These are phyloP conservation scores for Meredithiella fracta DNA, from an alignment of 2,329 filamentous ascomycete species.

Conservation along the genomic window DNA sequence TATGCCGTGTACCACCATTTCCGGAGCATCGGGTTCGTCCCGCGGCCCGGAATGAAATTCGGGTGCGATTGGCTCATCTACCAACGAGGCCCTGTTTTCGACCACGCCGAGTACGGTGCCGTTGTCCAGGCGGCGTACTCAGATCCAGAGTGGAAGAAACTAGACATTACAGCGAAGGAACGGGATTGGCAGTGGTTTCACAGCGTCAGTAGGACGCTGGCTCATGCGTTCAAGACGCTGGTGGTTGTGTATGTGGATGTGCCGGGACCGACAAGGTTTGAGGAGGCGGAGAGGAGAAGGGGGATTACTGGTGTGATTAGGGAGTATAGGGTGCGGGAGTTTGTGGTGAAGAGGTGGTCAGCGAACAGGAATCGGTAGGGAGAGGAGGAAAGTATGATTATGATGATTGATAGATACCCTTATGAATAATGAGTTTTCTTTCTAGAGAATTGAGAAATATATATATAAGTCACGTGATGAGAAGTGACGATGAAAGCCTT, in stretches of 20 bases:
- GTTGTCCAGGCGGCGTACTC: conserved; percentile 71
- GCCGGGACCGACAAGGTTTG: conserved; percentile 44
- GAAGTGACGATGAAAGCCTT: too few species aligned
- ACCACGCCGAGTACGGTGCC: conserved; percentile 85
- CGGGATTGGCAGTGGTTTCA: conserved; percentile 71
- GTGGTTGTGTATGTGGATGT: conserved; percentile 85
- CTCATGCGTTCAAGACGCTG: conserved; percentile 77
- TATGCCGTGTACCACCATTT: conserved; percentile 95
- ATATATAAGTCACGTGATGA: background rate
- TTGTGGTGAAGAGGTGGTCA: conserved; percentile 69
- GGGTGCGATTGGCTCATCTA: conserved; percentile 92
- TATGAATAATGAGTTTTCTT: background rate
- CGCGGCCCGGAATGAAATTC: conserved; percentile 85
- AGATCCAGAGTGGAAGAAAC: conserved; percentile 51
- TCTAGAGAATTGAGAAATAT: background rate
- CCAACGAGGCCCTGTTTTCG: conserved; percentile 79
- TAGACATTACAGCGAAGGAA: conserved; percentile 32
- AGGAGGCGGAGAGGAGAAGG: conserved; percentile 26
- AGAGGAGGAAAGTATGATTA: background rate
- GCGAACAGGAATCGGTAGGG: conserved; percentile 51
- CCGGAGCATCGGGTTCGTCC: conserved; percentile 85
- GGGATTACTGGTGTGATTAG: conserved; percentile 49
- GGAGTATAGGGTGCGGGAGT: conserved; percentile 62
- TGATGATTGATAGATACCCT: background rate
- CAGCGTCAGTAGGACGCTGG: conserved; percentile 74